Evolutionary conservation across 805 yeast species (phyloP), one percentile per base, ranked within the genome.

Genomic region (Lipomyces japonicus): DNA sequence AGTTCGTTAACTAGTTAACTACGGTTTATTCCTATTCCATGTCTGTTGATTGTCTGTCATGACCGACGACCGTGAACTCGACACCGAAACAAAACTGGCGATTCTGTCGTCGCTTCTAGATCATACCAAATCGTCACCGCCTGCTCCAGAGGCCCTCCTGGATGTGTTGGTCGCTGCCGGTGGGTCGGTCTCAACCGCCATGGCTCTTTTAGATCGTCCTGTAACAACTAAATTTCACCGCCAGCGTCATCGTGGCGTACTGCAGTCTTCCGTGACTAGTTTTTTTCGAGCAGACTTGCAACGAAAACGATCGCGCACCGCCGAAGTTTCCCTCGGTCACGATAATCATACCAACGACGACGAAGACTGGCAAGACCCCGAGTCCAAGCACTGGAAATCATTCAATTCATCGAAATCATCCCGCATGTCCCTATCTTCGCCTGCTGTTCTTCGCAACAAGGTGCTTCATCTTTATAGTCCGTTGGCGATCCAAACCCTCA

Each of bases 401-500:
- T 16, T n/a, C 23, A 19, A 28, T 28, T 10, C 32, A 28, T 6
- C 10, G 6, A 9, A 14, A 34, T 6, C 37, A 14, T 12, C 6
- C 21, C 37, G 37, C 9, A 14, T 6, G 16, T 6, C 10, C 7
- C 37, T 7, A 19, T 34, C 37, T 14, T 34, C n/a, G 37, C n/a
- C 37, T 14, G 16, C 37, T 12, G 9, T 6, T n/a, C 19, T 6
- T 7, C 9, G 39, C n/a, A 18, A 6, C 6, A 39, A 39, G 19
- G 42, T 39, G 26, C 16, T 76, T 2, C 68, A 69, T 39, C 64
- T 84, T 3, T 72, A 75, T 51, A 71, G 79, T 1, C 77, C 79
- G 23, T 74, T 71, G 30, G 81, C 78, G 37, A 75, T 83, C 2
- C 74, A 42, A 6, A 48, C 48, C 2, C 74, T 53, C 45, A 66